Evolutionary conservation across 768 basidiomycete genomes (phyloP).

Genomic region (Thelephora aurantiotincta): DNA sequence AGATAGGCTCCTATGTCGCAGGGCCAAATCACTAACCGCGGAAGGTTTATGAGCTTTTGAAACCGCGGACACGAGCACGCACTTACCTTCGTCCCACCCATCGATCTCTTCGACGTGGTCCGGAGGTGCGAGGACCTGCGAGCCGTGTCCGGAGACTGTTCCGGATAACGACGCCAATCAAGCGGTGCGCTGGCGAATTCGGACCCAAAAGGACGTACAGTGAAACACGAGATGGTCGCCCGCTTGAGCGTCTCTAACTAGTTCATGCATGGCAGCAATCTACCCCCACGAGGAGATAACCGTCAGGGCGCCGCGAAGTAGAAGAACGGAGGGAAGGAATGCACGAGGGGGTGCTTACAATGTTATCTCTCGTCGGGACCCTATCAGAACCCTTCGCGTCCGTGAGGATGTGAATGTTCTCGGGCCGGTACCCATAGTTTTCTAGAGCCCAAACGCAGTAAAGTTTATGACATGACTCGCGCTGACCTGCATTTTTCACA

Average conservation of each 20-base stretch:
- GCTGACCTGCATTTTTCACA: not conserved
- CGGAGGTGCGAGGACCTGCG: conserved; percentile 23
- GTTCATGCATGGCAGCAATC: conserved; percentile 26
- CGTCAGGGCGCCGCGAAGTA: not conserved
- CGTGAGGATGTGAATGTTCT: conserved; percentile 29
- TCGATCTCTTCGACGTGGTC: conserved; percentile 32
- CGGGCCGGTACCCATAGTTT: conserved; percentile 21
- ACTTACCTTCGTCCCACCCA: conserved; percentile 36
- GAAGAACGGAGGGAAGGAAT: not conserved
- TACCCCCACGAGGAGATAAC: conserved; percentile 9
- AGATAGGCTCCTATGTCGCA: conserved; percentile 7
- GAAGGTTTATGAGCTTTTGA: not conserved
- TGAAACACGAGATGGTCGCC: conserved; percentile 46
- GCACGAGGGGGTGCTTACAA: conserved; percentile 20
- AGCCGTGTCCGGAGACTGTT: conserved; percentile 36
- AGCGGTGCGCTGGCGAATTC: too few species aligned
- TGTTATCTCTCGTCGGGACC: conserved; percentile 29
- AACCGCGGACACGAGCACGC: not conserved
- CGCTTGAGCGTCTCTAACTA: conserved; percentile 28
- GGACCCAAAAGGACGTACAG: conserved; percentile 21
- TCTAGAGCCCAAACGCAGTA: conserved; percentile 12
- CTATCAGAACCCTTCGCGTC: conserved; percentile 20
- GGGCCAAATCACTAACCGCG: conserved; percentile 11
- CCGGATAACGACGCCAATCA: not conserved
- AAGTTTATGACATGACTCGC: not conserved